A percentile compares a stretch with the other conserved stretches of the same genome.
These are phyloP conservation scores for Apiosordaria backusii DNA, from an alignment of 495 filamentous ascomycete genomes.

Conservation along the genomic window DNA sequence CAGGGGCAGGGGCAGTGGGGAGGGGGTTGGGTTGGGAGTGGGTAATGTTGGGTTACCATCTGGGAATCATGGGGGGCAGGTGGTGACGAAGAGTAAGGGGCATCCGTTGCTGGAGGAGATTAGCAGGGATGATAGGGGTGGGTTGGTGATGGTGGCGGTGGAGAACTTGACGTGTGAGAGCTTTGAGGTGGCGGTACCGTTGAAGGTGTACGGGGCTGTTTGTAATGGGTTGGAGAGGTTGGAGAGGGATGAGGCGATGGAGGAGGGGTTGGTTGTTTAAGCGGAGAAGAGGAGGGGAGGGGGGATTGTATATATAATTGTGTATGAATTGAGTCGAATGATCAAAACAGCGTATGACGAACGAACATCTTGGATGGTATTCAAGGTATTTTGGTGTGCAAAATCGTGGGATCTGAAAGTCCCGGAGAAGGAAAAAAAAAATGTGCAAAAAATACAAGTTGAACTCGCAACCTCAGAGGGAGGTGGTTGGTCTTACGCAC, in stretches of 20 bases:
- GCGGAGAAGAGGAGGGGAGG: background rate
- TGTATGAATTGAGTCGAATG: background rate
- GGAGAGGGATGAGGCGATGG: slow-evolving; percentile 45
- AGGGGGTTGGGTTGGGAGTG: background rate
- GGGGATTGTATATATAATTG: background rate
- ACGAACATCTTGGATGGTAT: too few species aligned
- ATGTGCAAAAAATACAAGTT: too few species aligned
- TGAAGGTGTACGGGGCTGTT: slow-evolving; percentile 75
- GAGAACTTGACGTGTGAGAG: slow-evolving; percentile 79
- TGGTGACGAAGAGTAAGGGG: slow-evolving; percentile 11
- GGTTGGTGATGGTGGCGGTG: slow-evolving; percentile 61
- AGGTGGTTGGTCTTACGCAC: too few species aligned
- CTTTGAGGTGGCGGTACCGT: slow-evolving; percentile 82
- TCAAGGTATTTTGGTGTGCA: too few species aligned
- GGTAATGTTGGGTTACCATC: background rate
- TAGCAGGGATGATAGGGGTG: slow-evolving; percentile 67
- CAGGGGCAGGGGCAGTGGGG: slow-evolving; percentile 9
- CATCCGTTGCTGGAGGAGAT: slow-evolving; percentile 58
- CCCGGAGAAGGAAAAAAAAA: too few species aligned
- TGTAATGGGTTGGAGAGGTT: slow-evolving; percentile 44
- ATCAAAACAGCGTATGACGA: background rate
- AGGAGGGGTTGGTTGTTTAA: slow-evolving; percentile 50
- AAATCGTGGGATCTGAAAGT: too few species aligned
- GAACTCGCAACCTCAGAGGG: too few species aligned
- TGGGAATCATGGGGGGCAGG: background rate